phyloP scores from a whole-genome alignment of 1,284 basidiomycete species.

The Mycena citricolor region DNA sequence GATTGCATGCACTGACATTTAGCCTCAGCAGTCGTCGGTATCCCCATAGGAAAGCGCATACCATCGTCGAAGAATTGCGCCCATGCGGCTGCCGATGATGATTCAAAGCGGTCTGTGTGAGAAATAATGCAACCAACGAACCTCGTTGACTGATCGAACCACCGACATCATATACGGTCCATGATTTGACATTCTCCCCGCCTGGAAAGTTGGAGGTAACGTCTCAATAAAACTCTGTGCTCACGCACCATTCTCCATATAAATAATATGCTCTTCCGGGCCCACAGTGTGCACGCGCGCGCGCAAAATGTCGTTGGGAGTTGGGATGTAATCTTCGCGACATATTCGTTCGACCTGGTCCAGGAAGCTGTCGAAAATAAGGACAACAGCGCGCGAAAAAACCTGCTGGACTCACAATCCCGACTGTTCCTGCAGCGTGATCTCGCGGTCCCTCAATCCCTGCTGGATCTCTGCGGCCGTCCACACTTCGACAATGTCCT shows the following conservation, averaged over 20 bases:
- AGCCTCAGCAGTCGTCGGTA: slow-evolving; percentile 4
- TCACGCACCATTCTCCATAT: slow-evolving; percentile 46
- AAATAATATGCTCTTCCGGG: slow-evolving; percentile 60
- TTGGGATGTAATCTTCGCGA: slow-evolving; percentile 50
- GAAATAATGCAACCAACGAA: slow-evolving; percentile 26
- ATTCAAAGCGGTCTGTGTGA: neutral
- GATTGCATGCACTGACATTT: slow-evolving; percentile 50
- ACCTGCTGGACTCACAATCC: slow-evolving; percentile 56
- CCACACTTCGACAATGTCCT: slow-evolving; percentile 58
- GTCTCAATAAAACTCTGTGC: slow-evolving; percentile 9
- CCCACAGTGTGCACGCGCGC: slow-evolving; percentile 64
- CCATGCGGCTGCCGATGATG: slow-evolving; percentile 48
- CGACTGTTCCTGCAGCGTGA: slow-evolving; percentile 52
- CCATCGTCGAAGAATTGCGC: slow-evolving; percentile 67
- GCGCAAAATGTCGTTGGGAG: slow-evolving; percentile 57
- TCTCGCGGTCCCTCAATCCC: slow-evolving; percentile 40
- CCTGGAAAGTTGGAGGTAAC: slow-evolving; percentile 23
- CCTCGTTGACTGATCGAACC: slow-evolving; percentile 56
- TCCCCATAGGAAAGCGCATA: slow-evolving; percentile 27
- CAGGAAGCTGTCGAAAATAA: slow-evolving; percentile 54
- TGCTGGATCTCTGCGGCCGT: slow-evolving; percentile 41
- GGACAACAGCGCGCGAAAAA: slow-evolving; percentile 4
- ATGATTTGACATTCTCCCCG: slow-evolving; percentile 43
- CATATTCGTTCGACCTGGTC: slow-evolving; percentile 54
- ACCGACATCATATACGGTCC: slow-evolving; percentile 65